Conservation (phyloP, 2,329 filamentous ascomycete genomes). For the Colletotrichum spinosum region DNA sequence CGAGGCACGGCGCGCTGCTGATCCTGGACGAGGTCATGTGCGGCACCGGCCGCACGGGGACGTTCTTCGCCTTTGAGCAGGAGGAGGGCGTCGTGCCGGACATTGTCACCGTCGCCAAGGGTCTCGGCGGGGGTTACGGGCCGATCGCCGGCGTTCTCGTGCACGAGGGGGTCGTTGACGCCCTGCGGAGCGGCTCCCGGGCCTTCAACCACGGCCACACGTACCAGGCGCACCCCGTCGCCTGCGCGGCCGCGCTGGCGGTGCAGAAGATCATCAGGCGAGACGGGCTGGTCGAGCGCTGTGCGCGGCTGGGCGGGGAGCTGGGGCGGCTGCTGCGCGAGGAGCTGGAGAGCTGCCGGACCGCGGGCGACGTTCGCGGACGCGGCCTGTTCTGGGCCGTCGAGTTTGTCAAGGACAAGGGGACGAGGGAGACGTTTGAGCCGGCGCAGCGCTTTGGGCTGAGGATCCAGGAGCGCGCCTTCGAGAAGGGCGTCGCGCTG, state of each 20-base stretch:
- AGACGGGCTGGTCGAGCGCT: constrained; percentile 48
- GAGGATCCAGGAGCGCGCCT: constrained; percentile 44
- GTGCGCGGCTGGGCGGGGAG: constrained; percentile 44
- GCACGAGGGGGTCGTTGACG: constrained; percentile 60
- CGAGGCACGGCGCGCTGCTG: constrained; percentile 65
- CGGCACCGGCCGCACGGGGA: constrained; percentile 71
- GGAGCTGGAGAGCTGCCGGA: constrained; percentile 44
- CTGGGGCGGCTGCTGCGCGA: constrained; percentile 44
- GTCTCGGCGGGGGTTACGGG: constrained; percentile 67
- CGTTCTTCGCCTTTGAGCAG: constrained; percentile 73
- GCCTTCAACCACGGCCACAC: constrained; percentile 43
- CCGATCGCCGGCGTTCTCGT: constrained; percentile 68
- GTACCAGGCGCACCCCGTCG: constrained; percentile 44
- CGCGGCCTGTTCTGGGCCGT: constrained; percentile 59
- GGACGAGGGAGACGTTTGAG: constrained; percentile 51
- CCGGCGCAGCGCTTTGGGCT: constrained; percentile 41
- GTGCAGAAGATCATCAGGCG: constrained; percentile 49
- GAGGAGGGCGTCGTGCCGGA: constrained; percentile 60
- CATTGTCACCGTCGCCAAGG: constrained; percentile 70
- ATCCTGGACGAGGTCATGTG: constrained; percentile 76
- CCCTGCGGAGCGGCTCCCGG: constrained; percentile 58
- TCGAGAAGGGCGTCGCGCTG: constrained; percentile 39
- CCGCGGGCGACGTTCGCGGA: constrained; percentile 55
- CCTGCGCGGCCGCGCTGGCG: constrained; percentile 43
- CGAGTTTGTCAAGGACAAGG: constrained; percentile 57